Evolutionary conservation across 305 asterid species (phyloP), one percentile per base, ranked within the genome.

Genomic region (Rubia tinctorum): DNA sequence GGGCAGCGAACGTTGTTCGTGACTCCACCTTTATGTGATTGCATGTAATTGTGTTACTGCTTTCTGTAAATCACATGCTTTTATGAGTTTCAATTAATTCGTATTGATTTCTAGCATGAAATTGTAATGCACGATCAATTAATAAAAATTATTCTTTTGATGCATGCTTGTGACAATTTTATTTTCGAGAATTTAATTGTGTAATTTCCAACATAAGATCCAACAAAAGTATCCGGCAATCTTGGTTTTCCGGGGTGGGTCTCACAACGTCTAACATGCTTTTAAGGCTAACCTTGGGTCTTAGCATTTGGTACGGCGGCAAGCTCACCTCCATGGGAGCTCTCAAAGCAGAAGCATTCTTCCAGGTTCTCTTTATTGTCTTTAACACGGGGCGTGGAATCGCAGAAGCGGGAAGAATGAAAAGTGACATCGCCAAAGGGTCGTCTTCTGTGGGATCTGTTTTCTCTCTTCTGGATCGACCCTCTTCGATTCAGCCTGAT

Each of bases 321-420:
- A 90, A 82, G 53, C 92, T 94, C 23, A 81, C 91, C 10, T 80
- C 86, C 1, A 89, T 75, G n/a, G 98, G 97, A 3, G 73, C 66
- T 51, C 81, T 94, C 1, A 89, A 84, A 20, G 91, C 95, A 0
- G 83, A 87, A 75, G 96, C 92, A 0, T 75, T 94, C 8, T 89
- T 94, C 56, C 91, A 91, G 43, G 89, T 97, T 0, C 88, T 86
- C 81, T 84, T 92, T 93, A 88, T 94, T 44, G 76, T 91, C 79
- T 90, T 90, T 9, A 94, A 97, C 88, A 91, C 97, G 0, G 96
- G 98, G 3, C 89, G 98, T 5, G 98, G 88, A 49, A 89, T 94
- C 14, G 98, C 97, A 12, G 96, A 91, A 65, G 99, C 99, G 0
- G 96, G 97, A 68, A 88, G 95, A 0, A 91, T 91, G 99, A 90